A percentile compares a stretch with the other conserved stretches of the same genome.
These are phyloP conservation scores for Phylloporus sp. DNA, from an alignment of 768 basidiomycete species.

Conservation along the genomic window DNA sequence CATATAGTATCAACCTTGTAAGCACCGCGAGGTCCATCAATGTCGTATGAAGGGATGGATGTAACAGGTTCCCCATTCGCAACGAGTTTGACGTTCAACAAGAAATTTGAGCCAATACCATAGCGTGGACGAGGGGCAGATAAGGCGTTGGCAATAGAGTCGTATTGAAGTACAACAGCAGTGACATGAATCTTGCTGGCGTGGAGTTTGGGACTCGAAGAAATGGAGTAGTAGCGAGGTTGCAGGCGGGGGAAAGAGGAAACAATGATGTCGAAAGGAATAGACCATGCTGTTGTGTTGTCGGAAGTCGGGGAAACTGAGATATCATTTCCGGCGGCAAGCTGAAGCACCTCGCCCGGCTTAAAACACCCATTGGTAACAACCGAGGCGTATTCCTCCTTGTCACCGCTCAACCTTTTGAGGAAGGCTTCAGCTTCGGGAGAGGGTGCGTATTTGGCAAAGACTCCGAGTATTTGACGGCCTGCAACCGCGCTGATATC, in stretches of 20 bases:
- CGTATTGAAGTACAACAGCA: slow-evolving; percentile 91
- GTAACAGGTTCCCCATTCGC: slow-evolving; percentile 54
- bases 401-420: slow-evolving; percentile 76
- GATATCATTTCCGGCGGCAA: slow-evolving; percentile 80
- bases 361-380: slow-evolving; percentile 83
- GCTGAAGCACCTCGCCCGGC: slow-evolving; percentile 88
- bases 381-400: slow-evolving; percentile 78
- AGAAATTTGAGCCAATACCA: slow-evolving; percentile 93
- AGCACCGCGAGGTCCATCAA: slow-evolving; percentile 86
- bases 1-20: slow-evolving; percentile 69
- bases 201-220: slow-evolving; percentile 90
- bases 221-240: slow-evolving; percentile 98
- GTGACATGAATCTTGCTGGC: slow-evolving; percentile 92
- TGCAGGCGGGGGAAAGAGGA: slow-evolving; percentile 92
- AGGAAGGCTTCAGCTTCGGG: slow-evolving; percentile 72
- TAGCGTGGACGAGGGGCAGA: slow-evolving; percentile 67
- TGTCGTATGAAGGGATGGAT: slow-evolving; percentile 67
- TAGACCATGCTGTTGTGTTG: slow-evolving; percentile 82
- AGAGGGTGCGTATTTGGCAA: slow-evolving; percentile 86
- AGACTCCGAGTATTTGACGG: slow-evolving; percentile 84
- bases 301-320: slow-evolving; percentile 51
- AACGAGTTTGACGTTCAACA: slow-evolving; percentile 86
- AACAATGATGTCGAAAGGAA: slow-evolving; percentile 96
- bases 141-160: slow-evolving; percentile 54
- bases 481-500: slow-evolving; percentile 94